These are phyloP conservation scores for Blepharisma stoltei DNA, from an alignment of 73 alveolate genomes.

Conservation along the genomic window DNA sequence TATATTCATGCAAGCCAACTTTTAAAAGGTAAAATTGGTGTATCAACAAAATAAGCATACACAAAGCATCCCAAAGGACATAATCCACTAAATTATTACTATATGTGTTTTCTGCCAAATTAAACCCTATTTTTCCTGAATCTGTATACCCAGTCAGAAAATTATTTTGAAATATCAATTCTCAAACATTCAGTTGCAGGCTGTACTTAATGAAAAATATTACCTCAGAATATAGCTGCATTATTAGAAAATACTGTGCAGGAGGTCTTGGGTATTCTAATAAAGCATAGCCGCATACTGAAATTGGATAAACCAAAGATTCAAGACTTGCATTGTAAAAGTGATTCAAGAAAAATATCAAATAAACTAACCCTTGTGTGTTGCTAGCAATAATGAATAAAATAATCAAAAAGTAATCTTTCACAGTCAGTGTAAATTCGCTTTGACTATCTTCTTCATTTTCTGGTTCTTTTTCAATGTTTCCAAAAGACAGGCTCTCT, in stretches of 20 bases:
- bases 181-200: conserved; percentile 5
- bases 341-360: conserved; percentile 3
- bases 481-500: background rate
- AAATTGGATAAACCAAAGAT: conserved; percentile 15
- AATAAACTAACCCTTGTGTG: conserved; percentile 18
- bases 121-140: conserved; percentile 23
- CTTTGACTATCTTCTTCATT: background rate
- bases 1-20: conserved; percentile 9
- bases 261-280: conserved; percentile 24
- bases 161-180: background rate
- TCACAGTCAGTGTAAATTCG: background rate
- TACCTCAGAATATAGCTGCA: background rate
- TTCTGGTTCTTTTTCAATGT: background rate
- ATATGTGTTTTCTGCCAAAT: conserved; percentile 23
- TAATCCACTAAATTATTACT: background rate
- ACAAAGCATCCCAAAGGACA: conserved; percentile 15
- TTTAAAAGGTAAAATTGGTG: conserved; percentile 19
- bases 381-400: background rate
- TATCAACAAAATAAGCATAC: conserved; percentile 1
- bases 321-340: conserved; percentile 22
- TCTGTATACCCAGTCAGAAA: background rate
- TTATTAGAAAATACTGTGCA: background rate
- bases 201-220: background rate
- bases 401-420: background rate
- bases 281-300: conserved; percentile 10